Percentiles rank a stretch among this genome's conserved stretches.
Evolutionary conservation across 495 filamentous ascomycete species (phyloP).

Genomic region (Recurvomyces mirabilis): DNA sequence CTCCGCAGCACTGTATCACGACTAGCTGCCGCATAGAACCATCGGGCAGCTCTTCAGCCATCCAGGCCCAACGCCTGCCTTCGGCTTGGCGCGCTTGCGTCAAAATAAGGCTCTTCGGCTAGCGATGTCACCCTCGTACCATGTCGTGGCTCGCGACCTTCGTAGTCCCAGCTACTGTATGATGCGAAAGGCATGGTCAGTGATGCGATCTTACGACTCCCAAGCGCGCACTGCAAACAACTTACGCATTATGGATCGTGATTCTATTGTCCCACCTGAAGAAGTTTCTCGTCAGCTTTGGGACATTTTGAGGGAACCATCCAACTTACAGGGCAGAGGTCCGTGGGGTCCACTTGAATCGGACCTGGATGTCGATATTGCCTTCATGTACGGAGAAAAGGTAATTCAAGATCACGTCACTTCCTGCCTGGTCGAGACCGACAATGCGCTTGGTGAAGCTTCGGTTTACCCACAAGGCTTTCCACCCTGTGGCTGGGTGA

Average conservation of each 20-base stretch:
- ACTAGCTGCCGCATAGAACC: too few relatives aligned
- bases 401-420: conserved; percentile 56
- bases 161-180: conserved; percentile 67
- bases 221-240: too few relatives aligned
- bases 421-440: conserved; percentile 53
- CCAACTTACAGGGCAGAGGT: conserved; percentile 52
- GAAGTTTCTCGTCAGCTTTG: too few relatives aligned
- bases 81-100: conserved; percentile 46
- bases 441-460: conserved; percentile 54
- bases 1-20: too few relatives aligned
- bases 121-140: conserved; percentile 53
- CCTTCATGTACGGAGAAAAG: conserved; percentile 54
- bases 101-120: conserved; percentile 56
- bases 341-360: conserved; percentile 52
- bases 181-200: too few relatives aligned
- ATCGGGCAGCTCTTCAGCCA: too few relatives aligned
- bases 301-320: too few relatives aligned
- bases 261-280: conserved; percentile 65
- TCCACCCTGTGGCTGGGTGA: conserved; percentile 62
- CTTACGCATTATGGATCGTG: conserved; percentile 55
- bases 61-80: conserved; percentile 45
- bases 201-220: too few relatives aligned
- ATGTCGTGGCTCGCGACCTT: conserved; percentile 49
- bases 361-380: conserved; percentile 57
- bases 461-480: conserved; percentile 58